Conservation (phyloP, 768 basidiomycete genomes). For the Boletus patriciae region DNA sequence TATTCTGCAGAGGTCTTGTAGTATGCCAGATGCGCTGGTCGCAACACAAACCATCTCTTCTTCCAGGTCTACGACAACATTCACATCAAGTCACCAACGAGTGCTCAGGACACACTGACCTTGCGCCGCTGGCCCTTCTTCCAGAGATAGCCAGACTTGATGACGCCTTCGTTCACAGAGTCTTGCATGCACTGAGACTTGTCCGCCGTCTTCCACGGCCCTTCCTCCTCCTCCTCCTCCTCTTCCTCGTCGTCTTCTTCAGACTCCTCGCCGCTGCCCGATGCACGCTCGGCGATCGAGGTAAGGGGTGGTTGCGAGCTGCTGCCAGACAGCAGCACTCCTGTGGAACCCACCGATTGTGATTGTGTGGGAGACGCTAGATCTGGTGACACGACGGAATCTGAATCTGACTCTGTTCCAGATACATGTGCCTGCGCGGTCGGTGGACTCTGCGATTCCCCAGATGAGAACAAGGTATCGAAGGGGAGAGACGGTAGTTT, state of each 20-base stretch:
- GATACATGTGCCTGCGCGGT: conserved; percentile 45
- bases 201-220: conserved; percentile 61
- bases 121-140: conserved; percentile 98
- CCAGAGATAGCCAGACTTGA: conserved; percentile 92
- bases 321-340: conserved; percentile 32
- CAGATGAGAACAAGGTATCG: conserved; percentile 16
- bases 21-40: conserved; percentile 89
- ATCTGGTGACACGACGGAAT: conserved; percentile 64
- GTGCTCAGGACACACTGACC: conserved; percentile 47
- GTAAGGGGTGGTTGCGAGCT: conserved; percentile 55
- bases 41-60: conserved; percentile 96
- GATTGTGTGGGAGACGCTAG: conserved; percentile 38
- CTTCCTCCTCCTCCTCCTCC: conserved; percentile 65
- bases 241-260: conserved; percentile 75
- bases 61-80: conserved; percentile 80
- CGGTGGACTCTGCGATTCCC: conserved; percentile 31
- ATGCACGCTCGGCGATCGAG: conserved; percentile 74
- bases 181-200: conserved; percentile 43
- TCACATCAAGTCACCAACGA: conserved; percentile 1
- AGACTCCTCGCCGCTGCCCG: conserved; percentile 72
- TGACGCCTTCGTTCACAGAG: conserved; percentile 63
- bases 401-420: conserved; percentile 85
- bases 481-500: background rate
- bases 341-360: conserved; percentile 36
- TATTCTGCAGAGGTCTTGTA: conserved; percentile 97